Conservation (phyloP, 1,139 yeast species). For the Geotrichum australiense region DNA sequence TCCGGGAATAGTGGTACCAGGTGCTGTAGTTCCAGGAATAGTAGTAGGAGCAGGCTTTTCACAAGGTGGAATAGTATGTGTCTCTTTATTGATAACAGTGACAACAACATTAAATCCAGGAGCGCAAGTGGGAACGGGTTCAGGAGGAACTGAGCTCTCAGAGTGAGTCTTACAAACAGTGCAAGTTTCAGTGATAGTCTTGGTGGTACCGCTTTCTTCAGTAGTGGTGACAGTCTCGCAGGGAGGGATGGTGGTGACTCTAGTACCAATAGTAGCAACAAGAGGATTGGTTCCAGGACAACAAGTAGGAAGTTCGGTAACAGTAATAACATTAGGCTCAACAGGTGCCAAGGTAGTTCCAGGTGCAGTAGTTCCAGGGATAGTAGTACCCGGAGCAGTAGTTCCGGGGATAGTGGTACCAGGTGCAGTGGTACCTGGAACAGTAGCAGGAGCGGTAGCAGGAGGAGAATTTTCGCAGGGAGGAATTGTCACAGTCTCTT, state of each 20-base stretch:
- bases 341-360: slow-evolving; percentile 8
- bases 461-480: slow-evolving; percentile 6
- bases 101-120: background rate
- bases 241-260: slow-evolving; percentile 1
- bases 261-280: slow-evolving; percentile 1
- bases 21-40: too few relatives aligned
- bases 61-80: background rate
- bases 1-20: slow-evolving; percentile 1
- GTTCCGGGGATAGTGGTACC: slow-evolving; percentile 6
- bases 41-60: background rate
- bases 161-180: background rate
- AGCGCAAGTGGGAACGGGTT: background rate
- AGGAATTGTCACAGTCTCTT: slow-evolving; percentile 6
- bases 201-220: slow-evolving; percentile 2
- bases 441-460: slow-evolving; percentile 1
- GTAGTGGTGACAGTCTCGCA: background rate
- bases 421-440: slow-evolving; percentile 2
- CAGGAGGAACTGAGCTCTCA: background rate
- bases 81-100: background rate
- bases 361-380: slow-evolving; percentile 17
- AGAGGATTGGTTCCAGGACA: slow-evolving; percentile 6
- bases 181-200: slow-evolving; percentile 1
- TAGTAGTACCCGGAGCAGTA: slow-evolving; percentile 9
- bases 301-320: background rate
- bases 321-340: background rate